Percentiles rank a stretch among this genome's conserved stretches.
These are phyloP conservation scores for Endocalyx cinctus DNA, from an alignment of 2,329 filamentous ascomycete genomes.

Conservation along the genomic window DNA sequence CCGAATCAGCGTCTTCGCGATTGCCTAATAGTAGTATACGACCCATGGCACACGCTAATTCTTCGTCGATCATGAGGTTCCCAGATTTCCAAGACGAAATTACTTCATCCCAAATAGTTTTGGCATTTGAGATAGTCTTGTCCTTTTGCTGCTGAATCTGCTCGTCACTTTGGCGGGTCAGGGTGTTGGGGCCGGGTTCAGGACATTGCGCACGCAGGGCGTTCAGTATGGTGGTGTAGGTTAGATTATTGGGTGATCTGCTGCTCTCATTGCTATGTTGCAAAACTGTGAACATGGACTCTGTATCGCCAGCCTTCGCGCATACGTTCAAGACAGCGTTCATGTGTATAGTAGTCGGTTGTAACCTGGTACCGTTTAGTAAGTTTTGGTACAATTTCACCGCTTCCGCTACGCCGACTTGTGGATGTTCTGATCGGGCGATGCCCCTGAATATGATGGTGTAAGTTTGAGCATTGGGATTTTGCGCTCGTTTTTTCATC, in stretches of 20 bases:
- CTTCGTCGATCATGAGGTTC: constrained; percentile 68
- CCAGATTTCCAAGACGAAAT: constrained; percentile 70
- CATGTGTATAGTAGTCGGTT: constrained; percentile 74
- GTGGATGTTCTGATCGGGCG: constrained; percentile 52
- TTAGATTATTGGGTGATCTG: constrained; percentile 62
- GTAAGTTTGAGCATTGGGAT: constrained; percentile 78
- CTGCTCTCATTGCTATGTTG: constrained; percentile 63
- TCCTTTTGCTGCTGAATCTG: constrained; percentile 31
- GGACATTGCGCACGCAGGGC: constrained; percentile 53
- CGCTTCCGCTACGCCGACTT: constrained; percentile 62
- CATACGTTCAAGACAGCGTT: constrained; percentile 88
- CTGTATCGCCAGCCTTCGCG: constrained; percentile 67
- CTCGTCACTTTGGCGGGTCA: constrained; percentile 17
- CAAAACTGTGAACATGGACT: constrained; percentile 73
- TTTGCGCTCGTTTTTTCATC: constrained; percentile 92
- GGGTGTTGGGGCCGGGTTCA: not conserved
- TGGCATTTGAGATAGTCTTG: constrained; percentile 59
- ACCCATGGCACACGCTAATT: constrained; percentile 77
- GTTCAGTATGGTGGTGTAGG: constrained; percentile 80
- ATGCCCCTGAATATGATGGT: constrained; percentile 78
- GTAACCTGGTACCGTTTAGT: constrained; percentile 55
- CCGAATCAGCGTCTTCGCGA: constrained; percentile 61
- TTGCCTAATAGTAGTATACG: constrained; percentile 65
- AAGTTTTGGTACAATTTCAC: constrained; percentile 75
- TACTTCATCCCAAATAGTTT: constrained; percentile 76